These are phyloP conservation scores for Pisolithus microcarpus DNA, from an alignment of 768 basidiomycete species.

Conservation along the genomic window DNA sequence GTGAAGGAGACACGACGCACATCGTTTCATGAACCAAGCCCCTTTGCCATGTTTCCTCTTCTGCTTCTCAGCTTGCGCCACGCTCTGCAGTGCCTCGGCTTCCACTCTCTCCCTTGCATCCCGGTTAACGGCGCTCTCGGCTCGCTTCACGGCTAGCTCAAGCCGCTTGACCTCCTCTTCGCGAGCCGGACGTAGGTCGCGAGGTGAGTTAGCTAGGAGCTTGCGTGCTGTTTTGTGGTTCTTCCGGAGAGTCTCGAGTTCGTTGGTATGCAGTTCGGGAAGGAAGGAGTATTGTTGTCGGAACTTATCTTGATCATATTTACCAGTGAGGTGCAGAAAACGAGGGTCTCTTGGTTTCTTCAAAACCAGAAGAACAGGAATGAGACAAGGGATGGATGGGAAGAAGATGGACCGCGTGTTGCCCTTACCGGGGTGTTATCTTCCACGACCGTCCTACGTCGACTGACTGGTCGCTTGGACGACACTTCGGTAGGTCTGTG, in stretches of 20 bases:
- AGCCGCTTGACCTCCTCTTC: slow-evolving; percentile 63
- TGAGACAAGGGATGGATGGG: neutral
- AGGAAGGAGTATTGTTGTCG: slow-evolving; percentile 71
- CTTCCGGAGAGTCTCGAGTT: slow-evolving; percentile 58
- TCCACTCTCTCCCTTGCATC: slow-evolving; percentile 67
- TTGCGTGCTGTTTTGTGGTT: slow-evolving; percentile 65
- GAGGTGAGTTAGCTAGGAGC: slow-evolving; percentile 52
- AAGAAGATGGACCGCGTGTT: neutral
- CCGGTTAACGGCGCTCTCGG: slow-evolving; percentile 70
- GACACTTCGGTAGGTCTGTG: slow-evolving; percentile 72
- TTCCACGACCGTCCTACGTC: slow-evolving; percentile 64
- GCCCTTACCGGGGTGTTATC: slow-evolving; percentile 52
- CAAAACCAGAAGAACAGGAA: neutral
- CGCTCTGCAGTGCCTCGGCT: slow-evolving; percentile 48
- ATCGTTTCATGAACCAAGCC: slow-evolving; percentile 78
- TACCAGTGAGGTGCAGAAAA: slow-evolving; percentile 68
- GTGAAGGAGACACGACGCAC: slow-evolving; percentile 36
- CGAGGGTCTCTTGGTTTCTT: slow-evolving; percentile 84
- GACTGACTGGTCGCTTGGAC: slow-evolving; percentile 78
- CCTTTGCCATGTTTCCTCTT: slow-evolving; percentile 74
- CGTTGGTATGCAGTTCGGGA: slow-evolving; percentile 51
- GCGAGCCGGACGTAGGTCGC: slow-evolving; percentile 50
- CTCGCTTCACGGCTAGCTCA: slow-evolving; percentile 66
- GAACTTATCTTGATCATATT: slow-evolving; percentile 59
- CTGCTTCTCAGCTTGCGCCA: slow-evolving; percentile 41